Conservation (phyloP, 1,284 basidiomycete species). For the Trametes pubescens region DNA sequence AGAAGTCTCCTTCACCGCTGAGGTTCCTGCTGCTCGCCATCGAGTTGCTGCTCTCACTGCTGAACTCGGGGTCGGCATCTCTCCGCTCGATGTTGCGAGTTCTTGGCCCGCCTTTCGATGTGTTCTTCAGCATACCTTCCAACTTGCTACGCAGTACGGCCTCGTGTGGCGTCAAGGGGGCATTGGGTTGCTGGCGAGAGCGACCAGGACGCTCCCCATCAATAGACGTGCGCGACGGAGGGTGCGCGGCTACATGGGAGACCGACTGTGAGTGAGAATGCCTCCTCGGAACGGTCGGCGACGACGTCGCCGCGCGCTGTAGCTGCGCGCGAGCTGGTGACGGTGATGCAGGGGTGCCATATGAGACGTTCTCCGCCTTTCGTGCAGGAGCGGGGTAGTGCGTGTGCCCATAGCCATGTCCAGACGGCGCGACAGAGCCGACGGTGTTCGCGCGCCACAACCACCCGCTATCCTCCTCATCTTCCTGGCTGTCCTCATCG, state of each 20-base stretch:
- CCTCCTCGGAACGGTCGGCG: constrained; percentile 33
- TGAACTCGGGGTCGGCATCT: constrained; percentile 36
- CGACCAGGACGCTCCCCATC: constrained; percentile 32
- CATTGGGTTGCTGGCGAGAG: constrained; percentile 13
- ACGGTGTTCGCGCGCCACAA: constrained; percentile 31
- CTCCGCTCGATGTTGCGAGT: constrained; percentile 36
- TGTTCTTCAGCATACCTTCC: constrained; percentile 57
- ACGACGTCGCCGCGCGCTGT: constrained; percentile 39
- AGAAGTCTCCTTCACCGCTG: constrained; percentile 43
- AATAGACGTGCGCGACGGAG: constrained; percentile 25
- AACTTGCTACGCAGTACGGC: constrained; percentile 61
- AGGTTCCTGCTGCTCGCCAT: constrained; percentile 45
- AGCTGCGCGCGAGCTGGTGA: constrained; percentile 38
- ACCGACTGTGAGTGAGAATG: constrained; percentile 32
- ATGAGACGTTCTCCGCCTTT: constrained; percentile 32
- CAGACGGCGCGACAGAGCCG: constrained; percentile 32
- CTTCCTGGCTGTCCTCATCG: constrained; percentile 42
- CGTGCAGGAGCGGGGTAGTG: constrained; percentile 17
- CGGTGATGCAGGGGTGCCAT: constrained; percentile 39
- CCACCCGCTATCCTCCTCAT: constrained; percentile 41
- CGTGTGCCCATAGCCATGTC: constrained; percentile 23
- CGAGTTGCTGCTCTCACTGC: constrained; percentile 40
- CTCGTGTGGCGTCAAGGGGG: constrained; percentile 56
- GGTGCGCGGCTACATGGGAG: constrained; percentile 28
- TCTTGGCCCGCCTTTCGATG: constrained; percentile 41